phyloP scores from a whole-genome alignment of 1,139 yeast genomes.

The Ogataea hybrid region DNA sequence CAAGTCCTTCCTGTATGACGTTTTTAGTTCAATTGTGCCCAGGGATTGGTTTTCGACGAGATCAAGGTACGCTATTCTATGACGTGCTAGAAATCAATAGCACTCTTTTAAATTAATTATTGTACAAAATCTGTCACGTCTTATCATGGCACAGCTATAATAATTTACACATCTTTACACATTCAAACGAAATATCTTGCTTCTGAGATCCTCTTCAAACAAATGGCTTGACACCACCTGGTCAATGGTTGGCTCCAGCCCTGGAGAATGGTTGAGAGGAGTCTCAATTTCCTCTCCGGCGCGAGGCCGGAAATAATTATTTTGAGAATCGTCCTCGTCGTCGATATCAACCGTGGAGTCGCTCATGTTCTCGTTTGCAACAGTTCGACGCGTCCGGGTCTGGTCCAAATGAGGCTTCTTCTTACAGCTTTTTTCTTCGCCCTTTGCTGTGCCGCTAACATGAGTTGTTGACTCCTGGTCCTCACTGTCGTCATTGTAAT shows the following conservation, averaged over 20 bases:
- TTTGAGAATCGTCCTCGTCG: slow-evolving; percentile 24
- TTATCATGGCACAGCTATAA: slow-evolving; percentile 1
- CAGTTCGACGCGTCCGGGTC: neutral
- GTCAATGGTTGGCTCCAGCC: slow-evolving; percentile 1
- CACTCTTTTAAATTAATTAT: slow-evolving; percentile 1
- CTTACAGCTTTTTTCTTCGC: neutral
- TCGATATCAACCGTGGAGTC: slow-evolving; percentile 26
- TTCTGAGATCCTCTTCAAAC: slow-evolving; percentile 3
- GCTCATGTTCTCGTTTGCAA: slow-evolving; percentile 2
- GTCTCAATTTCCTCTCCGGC: slow-evolving; percentile 22
- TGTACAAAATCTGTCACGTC: slow-evolving; percentile 1
- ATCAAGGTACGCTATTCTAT: neutral
- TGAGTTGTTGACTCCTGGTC: neutral
- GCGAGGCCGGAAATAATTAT: slow-evolving; percentile 21
- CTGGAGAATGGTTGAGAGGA: slow-evolving; percentile 11
- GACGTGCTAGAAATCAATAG: slow-evolving; percentile 1
- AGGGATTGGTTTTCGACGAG: too few relatives aligned
- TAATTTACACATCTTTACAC: slow-evolving; percentile 5
- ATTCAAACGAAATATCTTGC: slow-evolving; percentile 3
- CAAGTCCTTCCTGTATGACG: too few relatives aligned
- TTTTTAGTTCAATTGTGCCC: too few relatives aligned
- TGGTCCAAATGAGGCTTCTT: neutral
- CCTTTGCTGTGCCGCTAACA: neutral
- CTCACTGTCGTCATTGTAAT: slow-evolving; percentile 27
- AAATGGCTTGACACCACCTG: neutral